These are phyloP conservation scores for Choiromyces venosus DNA, from an alignment of 495 filamentous ascomycete genomes.

Conservation along the genomic window DNA sequence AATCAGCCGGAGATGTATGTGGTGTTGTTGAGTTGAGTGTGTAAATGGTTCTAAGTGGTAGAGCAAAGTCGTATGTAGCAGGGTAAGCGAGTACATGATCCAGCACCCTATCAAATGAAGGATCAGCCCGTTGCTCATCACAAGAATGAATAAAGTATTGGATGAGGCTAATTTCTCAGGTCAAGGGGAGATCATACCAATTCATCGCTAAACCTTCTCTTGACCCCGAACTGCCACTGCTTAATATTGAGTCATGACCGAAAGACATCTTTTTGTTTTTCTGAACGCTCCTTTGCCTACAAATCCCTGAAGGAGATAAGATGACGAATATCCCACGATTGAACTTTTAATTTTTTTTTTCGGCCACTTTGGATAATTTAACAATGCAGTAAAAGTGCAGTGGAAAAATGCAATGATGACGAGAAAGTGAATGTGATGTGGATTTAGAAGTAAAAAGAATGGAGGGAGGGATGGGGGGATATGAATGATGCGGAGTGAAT, in stretches of 20 bases:
- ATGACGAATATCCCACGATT: background rate
- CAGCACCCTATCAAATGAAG: conserved; percentile 50
- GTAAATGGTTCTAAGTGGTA: conserved; percentile 70
- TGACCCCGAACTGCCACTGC: conserved; percentile 14
- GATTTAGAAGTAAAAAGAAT: conserved; percentile 7
- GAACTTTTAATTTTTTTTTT: conserved; percentile 12
- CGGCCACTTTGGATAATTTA: background rate
- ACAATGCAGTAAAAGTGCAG: background rate
- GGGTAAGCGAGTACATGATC: conserved; percentile 66
- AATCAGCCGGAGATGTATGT: conserved; percentile 53
- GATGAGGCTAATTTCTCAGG: background rate
- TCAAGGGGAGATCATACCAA: conserved; percentile 22
- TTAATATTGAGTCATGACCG: conserved; percentile 19
- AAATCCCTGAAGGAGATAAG: conserved; percentile 2
- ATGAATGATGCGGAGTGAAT: conserved; percentile 1
- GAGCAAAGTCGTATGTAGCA: conserved; percentile 55
- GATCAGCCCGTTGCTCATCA: conserved; percentile 20
- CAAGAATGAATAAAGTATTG: background rate
- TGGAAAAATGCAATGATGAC: background rate
- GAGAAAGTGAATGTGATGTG: background rate
- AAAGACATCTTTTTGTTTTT: conserved; percentile 22
- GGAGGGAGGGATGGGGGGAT: conserved; percentile 9
- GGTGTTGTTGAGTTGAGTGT: conserved; percentile 59
- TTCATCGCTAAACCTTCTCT: conserved; percentile 37
- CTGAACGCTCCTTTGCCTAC: conserved; percentile 22